Conservation (phyloP, 208 protist species). For the Acanthamoeba sp. region DNA sequence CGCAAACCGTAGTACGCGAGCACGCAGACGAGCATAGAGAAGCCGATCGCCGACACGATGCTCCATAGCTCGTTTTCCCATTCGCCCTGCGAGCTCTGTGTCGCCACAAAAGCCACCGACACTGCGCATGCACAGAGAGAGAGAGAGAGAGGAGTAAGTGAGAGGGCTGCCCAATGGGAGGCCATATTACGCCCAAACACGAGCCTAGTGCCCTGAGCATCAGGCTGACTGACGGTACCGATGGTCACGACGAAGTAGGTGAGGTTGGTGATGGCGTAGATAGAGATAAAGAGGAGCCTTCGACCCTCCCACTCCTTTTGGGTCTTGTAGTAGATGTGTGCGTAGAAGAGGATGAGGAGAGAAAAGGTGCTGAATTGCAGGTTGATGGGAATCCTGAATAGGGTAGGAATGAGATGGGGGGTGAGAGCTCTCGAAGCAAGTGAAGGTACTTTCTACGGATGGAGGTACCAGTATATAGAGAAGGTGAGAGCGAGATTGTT, state of each 20-base stretch:
- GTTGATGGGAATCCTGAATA: constrained; percentile 15
- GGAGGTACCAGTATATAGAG: neutral
- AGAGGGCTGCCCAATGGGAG: no score
- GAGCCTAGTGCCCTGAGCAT: no score
- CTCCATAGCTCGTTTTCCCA: constrained; percentile 53
- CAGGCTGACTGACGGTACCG: no score
- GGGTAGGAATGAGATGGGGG: neutral
- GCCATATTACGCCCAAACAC: no score
- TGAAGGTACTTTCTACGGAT: neutral
- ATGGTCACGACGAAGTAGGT: constrained; percentile 42
- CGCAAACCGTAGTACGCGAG: constrained; percentile 30
- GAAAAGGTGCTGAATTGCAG: constrained; percentile 54
- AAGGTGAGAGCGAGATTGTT: neutral
- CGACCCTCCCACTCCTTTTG: constrained; percentile 17
- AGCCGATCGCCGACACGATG: constrained; percentile 38
- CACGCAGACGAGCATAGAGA: constrained; percentile 25
- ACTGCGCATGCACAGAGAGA: neutral
- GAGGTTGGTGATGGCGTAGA: constrained; percentile 30
- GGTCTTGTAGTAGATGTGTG: constrained; percentile 31
- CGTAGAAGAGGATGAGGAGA: constrained; percentile 70
- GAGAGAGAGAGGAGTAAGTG: no score
- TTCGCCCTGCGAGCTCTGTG: neutral
- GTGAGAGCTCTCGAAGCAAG: neutral
- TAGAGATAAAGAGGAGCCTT: neutral
- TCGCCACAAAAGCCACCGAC: neutral